A percentile compares a stretch with the other conserved stretches of the same genome.
These are phyloP conservation scores for Claviceps sp. DNA, from an alignment of 2,329 filamentous ascomycete species.

Conservation along the genomic window DNA sequence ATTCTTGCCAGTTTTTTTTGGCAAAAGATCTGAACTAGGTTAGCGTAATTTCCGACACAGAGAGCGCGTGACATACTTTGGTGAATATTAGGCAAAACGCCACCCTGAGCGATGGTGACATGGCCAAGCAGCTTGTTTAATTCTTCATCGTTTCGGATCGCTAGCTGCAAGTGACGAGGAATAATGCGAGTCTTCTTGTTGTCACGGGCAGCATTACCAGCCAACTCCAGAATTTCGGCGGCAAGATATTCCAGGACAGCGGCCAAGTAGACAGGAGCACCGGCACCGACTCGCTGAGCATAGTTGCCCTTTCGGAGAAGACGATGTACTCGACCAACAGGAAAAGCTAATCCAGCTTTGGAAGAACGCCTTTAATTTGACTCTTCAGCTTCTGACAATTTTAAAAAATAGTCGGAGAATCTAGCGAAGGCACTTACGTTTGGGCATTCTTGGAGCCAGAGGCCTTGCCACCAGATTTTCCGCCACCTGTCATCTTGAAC, in stretches of 20 bases:
- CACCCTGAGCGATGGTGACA: constrained; percentile 93
- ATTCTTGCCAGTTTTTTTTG: constrained; percentile 91
- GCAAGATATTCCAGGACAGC: constrained; percentile 97
- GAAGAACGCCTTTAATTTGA: constrained; percentile 67
- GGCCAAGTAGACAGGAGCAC: constrained; percentile 92
- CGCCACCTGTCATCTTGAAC: constrained; percentile 98
- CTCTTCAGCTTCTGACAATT: too few species aligned
- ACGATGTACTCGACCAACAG: constrained; percentile 98
- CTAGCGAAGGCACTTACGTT: constrained; percentile 56
- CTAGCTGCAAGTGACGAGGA: constrained; percentile 94
- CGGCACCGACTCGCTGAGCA: constrained; percentile 97
- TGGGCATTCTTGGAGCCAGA: constrained; percentile 98
- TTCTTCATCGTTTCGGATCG: constrained; percentile 99
- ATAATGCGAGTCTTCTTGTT: constrained; percentile 99
- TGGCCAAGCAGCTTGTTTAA: constrained; percentile 97
- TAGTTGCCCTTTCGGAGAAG: constrained; percentile 99
- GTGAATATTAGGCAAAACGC: constrained; percentile 95
- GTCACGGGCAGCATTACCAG: constrained; percentile 95
- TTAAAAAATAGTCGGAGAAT: not conserved
- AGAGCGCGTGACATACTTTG: constrained; percentile 56
- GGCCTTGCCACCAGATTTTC: constrained; percentile 99
- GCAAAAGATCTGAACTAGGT: constrained; percentile 70
- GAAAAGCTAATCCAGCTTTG: constrained; percentile 98
- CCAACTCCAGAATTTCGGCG: constrained; percentile 96
- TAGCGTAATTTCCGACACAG: constrained; percentile 2